These are phyloP conservation scores for Hypoxylon lienhwacheense DNA, from an alignment of 495 filamentous ascomycete species.

Conservation along the genomic window DNA sequence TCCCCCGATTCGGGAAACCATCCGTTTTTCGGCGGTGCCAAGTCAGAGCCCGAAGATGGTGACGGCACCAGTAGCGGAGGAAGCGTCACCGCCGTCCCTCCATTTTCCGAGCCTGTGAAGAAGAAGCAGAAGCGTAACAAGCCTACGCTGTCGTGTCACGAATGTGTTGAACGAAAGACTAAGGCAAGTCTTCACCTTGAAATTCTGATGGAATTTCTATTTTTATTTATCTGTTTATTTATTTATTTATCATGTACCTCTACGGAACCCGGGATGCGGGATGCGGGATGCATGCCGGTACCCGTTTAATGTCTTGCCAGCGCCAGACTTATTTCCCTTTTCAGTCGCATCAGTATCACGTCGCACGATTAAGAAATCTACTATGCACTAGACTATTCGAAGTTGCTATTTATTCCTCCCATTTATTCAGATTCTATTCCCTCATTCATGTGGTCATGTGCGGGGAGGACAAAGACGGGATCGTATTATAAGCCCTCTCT, in stretches of 20 bases:
- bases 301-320: conserved; percentile 18
- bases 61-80: conserved; percentile 31
- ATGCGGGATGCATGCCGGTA: too few relatives aligned
- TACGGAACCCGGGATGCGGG: too few relatives aligned
- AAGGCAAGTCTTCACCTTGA: conserved; percentile 51
- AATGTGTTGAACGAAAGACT: conserved; percentile 72
- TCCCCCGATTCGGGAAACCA: conserved; percentile 41
- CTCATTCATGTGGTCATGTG: neutral
- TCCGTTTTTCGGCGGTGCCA: conserved; percentile 33
- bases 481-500: neutral
- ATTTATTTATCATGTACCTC: too few relatives aligned
- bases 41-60: conserved; percentile 41
- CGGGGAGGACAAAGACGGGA: neutral
- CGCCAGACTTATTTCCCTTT: conserved; percentile 15
- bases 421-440: neutral
- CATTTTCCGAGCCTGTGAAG: conserved; percentile 42
- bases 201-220: too few relatives aligned
- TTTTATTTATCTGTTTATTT: too few relatives aligned
- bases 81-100: conserved; percentile 37
- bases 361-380: conserved; percentile 45
- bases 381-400: neutral
- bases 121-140: conserved; percentile 78
- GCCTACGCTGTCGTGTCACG: conserved; percentile 69
- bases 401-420: neutral
- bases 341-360: conserved; percentile 35